Percentiles rank a stretch among this genome's conserved stretches.
Conservation (phyloP, 768 basidiomycete genomes). For the Pholiota molesta region DNA sequence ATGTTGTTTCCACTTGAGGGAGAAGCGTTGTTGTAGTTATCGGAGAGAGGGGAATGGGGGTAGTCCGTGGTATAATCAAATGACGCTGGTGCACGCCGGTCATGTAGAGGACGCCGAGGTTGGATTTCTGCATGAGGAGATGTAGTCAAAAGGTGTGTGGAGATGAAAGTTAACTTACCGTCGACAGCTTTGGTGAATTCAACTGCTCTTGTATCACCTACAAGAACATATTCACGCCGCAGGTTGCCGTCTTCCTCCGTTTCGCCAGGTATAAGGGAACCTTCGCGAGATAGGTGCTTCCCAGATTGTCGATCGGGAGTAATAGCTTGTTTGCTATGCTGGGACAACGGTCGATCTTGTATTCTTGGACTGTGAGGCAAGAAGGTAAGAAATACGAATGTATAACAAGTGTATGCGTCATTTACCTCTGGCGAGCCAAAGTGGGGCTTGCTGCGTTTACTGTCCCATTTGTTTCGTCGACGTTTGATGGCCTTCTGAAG, state of each 20-base stretch:
- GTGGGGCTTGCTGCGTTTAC: constrained; percentile 24
- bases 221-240: constrained; percentile 89
- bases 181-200: constrained; percentile 93
- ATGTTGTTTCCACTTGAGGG: constrained; percentile 36
- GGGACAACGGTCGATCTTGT: constrained; percentile 5
- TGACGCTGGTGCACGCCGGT: constrained; percentile 52
- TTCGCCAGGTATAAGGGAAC: constrained; percentile 78
- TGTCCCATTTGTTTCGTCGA: constrained; percentile 27
- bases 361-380: neutral
- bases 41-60: constrained; percentile 23
- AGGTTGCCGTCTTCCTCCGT: constrained; percentile 82
- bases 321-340: constrained; percentile 8
- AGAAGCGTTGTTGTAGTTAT: constrained; percentile 14
- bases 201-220: constrained; percentile 86
- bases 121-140: constrained; percentile 58
- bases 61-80: constrained; percentile 49
- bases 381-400: neutral
- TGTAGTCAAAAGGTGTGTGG: neutral
- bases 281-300: constrained; percentile 53
- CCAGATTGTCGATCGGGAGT: constrained; percentile 18
- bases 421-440: constrained; percentile 29
- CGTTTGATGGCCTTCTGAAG: constrained; percentile 49
- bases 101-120: constrained; percentile 60
- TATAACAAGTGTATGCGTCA: neutral
- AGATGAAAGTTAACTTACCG: constrained; percentile 49